A percentile compares a stretch with the other conserved stretches of the same genome.
phyloP scores from a whole-genome alignment of 73 alveolate species.

The Loxodes magnus region DNA sequence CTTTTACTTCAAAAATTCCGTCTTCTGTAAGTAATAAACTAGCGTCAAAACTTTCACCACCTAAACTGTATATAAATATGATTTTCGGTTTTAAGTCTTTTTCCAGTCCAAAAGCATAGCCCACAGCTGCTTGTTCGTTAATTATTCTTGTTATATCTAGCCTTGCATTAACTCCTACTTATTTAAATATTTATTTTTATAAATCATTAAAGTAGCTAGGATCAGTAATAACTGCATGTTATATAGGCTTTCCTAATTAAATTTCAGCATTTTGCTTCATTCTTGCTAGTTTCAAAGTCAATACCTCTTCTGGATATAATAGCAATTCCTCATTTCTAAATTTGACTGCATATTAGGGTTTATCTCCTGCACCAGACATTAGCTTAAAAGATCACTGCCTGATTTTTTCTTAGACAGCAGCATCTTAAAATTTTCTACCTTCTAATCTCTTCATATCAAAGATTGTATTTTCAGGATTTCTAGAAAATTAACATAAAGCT shows the following conservation, averaged over 20 bases:
- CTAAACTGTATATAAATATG: constrained; percentile 62
- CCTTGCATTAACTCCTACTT: constrained; percentile 66
- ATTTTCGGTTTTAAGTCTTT: constrained; percentile 38
- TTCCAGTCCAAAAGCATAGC: constrained; percentile 68
- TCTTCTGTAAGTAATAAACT: constrained; percentile 67
- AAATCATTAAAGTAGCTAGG: constrained; percentile 70
- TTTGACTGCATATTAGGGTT: constrained; percentile 57
- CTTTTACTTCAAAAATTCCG: constrained; percentile 69
- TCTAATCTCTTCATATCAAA: constrained; percentile 55
- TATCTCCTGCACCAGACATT: constrained; percentile 56
- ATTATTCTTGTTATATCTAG: constrained; percentile 52
- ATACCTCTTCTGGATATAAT: constrained; percentile 71
- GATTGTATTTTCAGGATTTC: background rate
- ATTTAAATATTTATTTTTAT: constrained; percentile 51
- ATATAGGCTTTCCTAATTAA: constrained; percentile 39
- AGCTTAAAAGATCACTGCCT: constrained; percentile 75
- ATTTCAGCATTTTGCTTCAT: constrained; percentile 50
- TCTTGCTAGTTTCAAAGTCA: constrained; percentile 62
- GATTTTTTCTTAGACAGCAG: constrained; percentile 60
- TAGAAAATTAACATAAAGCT: background rate
- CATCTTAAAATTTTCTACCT: constrained; percentile 64
- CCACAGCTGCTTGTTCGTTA: constrained; percentile 78
- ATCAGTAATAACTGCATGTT: constrained; percentile 69
- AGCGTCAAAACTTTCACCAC: constrained; percentile 81
- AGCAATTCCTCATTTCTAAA: constrained; percentile 50